A percentile compares a stretch with the other conserved stretches of the same genome.
These are phyloP conservation scores for Ogataea dorogensis DNA, from an alignment of 805 yeast species.

Conservation along the genomic window DNA sequence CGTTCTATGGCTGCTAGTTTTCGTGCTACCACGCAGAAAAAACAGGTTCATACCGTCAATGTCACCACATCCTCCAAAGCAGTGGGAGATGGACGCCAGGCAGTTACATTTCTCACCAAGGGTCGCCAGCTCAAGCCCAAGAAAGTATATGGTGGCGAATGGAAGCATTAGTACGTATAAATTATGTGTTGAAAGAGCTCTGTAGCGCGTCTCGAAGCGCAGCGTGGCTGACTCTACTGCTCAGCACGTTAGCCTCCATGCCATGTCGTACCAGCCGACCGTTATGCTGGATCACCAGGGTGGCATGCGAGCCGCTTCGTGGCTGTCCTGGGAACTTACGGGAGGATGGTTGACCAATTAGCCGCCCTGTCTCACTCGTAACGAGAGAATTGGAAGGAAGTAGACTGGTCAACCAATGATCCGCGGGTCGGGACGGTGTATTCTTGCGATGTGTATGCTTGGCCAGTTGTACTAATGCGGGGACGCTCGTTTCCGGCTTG, in stretches of 20 bases:
- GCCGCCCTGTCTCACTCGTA: conserved; percentile 32
- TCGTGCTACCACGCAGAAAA: conserved; percentile 13
- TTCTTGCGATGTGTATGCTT: conserved; percentile 2
- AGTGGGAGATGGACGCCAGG: conserved; percentile 24
- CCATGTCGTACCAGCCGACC: conserved; percentile 45
- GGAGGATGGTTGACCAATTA: conserved; percentile 28
- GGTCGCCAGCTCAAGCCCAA: conserved; percentile 14
- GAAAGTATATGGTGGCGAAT: conserved; percentile 11
- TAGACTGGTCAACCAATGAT: conserved; percentile 29
- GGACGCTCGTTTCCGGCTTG: conserved; percentile 1
- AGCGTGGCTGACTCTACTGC: conserved; percentile 44
- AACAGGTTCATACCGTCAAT: conserved; percentile 28
- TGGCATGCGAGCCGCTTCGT: conserved; percentile 40
- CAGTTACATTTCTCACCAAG: conserved; percentile 28
- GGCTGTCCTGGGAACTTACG: conserved; percentile 9
- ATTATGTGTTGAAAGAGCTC: conserved; percentile 17
- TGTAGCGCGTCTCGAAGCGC: conserved; percentile 47
- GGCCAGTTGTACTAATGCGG: conserved; percentile 2
- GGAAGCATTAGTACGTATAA: conserved; percentile 3
- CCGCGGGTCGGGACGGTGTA: neutral
- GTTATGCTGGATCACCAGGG: conserved; percentile 42
- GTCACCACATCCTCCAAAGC: conserved; percentile 31
- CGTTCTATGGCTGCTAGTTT: conserved; percentile 33
- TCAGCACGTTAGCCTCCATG: conserved; percentile 35
- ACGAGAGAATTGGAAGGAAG: conserved; percentile 33